Conservation (phyloP, 2,329 filamentous ascomycete species). For the Fusarium mexicanum region DNA sequence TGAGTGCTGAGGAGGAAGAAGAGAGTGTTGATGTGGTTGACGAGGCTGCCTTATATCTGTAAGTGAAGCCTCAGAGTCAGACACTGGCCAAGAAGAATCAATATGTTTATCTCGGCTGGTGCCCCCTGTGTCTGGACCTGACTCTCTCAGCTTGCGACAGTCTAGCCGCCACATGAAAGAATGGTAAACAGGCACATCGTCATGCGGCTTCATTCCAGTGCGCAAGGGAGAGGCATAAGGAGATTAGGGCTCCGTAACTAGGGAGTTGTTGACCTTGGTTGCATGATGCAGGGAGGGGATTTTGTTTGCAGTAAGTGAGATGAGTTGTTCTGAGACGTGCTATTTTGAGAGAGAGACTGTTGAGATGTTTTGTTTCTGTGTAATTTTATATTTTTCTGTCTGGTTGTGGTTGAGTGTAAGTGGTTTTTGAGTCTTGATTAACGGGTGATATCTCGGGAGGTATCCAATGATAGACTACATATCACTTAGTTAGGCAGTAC, state of each 20-base stretch:
- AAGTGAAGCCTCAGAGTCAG: neutral
- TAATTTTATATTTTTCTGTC: neutral
- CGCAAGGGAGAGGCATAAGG: conserved; percentile 27
- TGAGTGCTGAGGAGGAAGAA: conserved; percentile 13
- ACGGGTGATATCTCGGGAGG: neutral
- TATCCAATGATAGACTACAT: neutral
- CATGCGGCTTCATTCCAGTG: conserved; percentile 29
- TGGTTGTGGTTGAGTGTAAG: conserved; percentile 1
- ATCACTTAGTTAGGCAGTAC: neutral
- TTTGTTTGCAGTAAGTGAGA: neutral
- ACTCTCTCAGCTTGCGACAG: conserved; percentile 11
- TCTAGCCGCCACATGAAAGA: conserved; percentile 24
- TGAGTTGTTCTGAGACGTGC: neutral
- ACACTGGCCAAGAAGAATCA: neutral
- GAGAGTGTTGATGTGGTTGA: neutral
- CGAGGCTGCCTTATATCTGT: conserved; percentile 39
- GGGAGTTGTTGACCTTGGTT: conserved; percentile 18
- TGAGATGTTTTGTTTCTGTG: conserved; percentile 10
- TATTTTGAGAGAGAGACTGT: conserved; percentile 2
- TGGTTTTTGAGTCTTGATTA: conserved; percentile 3
- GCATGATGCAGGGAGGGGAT: conserved; percentile 5
- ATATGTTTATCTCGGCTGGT: neutral
- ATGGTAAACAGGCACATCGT: conserved; percentile 22
- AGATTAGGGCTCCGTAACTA: conserved; percentile 25
- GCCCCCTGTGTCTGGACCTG: neutral